Percentiles rank a stretch among this genome's conserved stretches.
Evolutionary conservation across 129 eudicot species (phyloP).

Genomic region (Flaveria trinervia): DNA sequence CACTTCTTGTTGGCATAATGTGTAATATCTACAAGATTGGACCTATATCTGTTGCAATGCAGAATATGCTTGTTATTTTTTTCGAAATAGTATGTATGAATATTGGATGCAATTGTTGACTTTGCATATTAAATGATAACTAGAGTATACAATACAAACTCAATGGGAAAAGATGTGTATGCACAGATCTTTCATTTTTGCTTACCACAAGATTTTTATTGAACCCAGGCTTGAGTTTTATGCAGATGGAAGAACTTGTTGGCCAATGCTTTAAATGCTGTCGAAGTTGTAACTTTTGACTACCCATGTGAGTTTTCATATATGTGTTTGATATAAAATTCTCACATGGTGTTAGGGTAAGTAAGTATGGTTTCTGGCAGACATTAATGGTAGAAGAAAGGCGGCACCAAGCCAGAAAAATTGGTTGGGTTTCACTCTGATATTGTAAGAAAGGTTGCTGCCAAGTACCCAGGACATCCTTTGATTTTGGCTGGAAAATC

Average conservation of each 20-base stretch:
- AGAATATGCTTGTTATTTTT: not conserved
- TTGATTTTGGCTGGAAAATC: slow-evolving; percentile 79
- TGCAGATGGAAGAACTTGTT: slow-evolving; percentile 81
- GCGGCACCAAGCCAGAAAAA: slow-evolving; percentile 86
- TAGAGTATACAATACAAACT: not conserved
- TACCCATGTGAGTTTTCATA: slow-evolving; percentile 67
- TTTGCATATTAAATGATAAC: not conserved
- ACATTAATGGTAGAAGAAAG: slow-evolving; percentile 58
- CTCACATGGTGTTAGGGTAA: not conserved
- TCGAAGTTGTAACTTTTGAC: slow-evolving; percentile 78
- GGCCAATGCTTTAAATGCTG: slow-evolving; percentile 57
- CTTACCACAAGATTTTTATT: not conserved
- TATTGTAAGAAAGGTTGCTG: slow-evolving; percentile 50
- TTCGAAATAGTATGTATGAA: not conserved
- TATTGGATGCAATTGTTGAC: not conserved
- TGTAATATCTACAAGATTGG: not conserved
- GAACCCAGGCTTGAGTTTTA: slow-evolving; percentile 32
- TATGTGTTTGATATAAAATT: not conserved
- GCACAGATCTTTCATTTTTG: not conserved
- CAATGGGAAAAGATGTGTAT: not conserved
- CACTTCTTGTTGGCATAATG: not conserved
- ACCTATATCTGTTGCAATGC: not conserved
- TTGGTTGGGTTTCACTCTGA: slow-evolving; percentile 72
- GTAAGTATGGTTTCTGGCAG: slow-evolving; percentile 34
- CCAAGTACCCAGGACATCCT: slow-evolving; percentile 78